Evolutionary conservation across 352 stramenopile genomes (phyloP), one percentile per base, ranked within the genome.

Genomic region (Globisporangium emineosum): DNA sequence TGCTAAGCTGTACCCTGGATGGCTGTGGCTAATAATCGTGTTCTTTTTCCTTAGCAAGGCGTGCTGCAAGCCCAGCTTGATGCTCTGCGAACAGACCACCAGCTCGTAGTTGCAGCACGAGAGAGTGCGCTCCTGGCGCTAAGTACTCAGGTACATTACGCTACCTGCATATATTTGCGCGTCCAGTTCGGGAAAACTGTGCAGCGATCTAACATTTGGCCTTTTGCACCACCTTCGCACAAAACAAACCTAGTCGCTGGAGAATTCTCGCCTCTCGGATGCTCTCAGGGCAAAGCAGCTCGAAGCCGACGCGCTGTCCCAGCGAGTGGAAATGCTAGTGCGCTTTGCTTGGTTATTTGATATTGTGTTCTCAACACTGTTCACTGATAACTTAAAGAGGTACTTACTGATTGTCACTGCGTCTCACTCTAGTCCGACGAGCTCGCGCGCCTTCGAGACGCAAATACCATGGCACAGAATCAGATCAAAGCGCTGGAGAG

Each of bases 291-390:
- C 9, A n/a, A 77, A 72, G 51, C 67, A 83, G 30, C 67, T 77
- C 9, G 72, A 83, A 63, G 65, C 66, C 1, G 70, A 79, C 35
- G 37, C 45, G 43, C 35, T 27, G 10, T 21, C 47, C 30, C 33
- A 60, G 8, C 64, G 67, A 8, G 60, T 61, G 4, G 55, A 79
- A 21, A 35, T 64, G 25, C 45, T 77, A 55, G 76, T 82, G 65
- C 2, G 62, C 21, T 5, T 50, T 21, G 53, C 3, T 7, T 30
- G 30, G 5, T 13, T 66, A 15, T 15, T 2, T 19, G 15, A 40
- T 15, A 15, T 42, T 35, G 5, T 5, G 4, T 42, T 45, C 17
- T n/a, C 30, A 57, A 45, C 51, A 10, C 12, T 35, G 25, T 23
- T 25, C 25, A 21, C 29, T 17, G 2, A 29, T 1, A 9, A 21